Conservation (phyloP, 495 filamentous ascomycete genomes). For the Poronia punctata region DNA sequence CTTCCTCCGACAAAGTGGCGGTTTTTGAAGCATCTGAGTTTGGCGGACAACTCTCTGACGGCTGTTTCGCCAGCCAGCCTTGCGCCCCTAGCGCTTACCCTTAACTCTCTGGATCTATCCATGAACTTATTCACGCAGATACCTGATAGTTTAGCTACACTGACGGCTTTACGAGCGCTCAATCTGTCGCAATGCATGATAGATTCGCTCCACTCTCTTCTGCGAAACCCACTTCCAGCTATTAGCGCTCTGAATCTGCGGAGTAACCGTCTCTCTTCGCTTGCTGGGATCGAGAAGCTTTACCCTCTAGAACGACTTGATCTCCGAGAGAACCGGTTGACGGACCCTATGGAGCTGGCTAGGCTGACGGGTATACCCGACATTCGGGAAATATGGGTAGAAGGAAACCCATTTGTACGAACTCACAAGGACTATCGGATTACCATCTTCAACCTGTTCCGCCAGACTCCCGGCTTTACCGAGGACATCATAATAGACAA, state of each 20-base stretch:
- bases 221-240: slow-evolving; percentile 79
- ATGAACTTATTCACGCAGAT: slow-evolving; percentile 86
- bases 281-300: slow-evolving; percentile 85
- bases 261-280: slow-evolving; percentile 77
- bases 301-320: slow-evolving; percentile 85
- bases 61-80: slow-evolving; percentile 67
- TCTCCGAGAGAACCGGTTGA: slow-evolving; percentile 82
- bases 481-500: slow-evolving; percentile 89
- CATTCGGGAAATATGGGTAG: slow-evolving; percentile 84
- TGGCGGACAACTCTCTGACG: slow-evolving; percentile 86
- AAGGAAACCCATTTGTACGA: slow-evolving; percentile 82
- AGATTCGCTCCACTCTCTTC: slow-evolving; percentile 82
- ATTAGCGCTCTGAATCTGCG: slow-evolving; percentile 91
- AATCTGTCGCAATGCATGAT: slow-evolving; percentile 98
- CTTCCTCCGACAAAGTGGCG: slow-evolving; percentile 87
- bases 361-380: slow-evolving; percentile 85
- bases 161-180: slow-evolving; percentile 76
- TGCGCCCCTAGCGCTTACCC: slow-evolving; percentile 71
- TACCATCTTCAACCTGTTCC: slow-evolving; percentile 93
- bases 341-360: slow-evolving; percentile 84
- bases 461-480: slow-evolving; percentile 79
- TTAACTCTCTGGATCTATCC: slow-evolving; percentile 87
- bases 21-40: slow-evolving; percentile 81
- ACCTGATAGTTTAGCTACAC: slow-evolving; percentile 75
- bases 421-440: slow-evolving; percentile 80